Evolutionary conservation across 106 monocot genomes (phyloP).

Genomic region (Acorus calamus): DNA sequence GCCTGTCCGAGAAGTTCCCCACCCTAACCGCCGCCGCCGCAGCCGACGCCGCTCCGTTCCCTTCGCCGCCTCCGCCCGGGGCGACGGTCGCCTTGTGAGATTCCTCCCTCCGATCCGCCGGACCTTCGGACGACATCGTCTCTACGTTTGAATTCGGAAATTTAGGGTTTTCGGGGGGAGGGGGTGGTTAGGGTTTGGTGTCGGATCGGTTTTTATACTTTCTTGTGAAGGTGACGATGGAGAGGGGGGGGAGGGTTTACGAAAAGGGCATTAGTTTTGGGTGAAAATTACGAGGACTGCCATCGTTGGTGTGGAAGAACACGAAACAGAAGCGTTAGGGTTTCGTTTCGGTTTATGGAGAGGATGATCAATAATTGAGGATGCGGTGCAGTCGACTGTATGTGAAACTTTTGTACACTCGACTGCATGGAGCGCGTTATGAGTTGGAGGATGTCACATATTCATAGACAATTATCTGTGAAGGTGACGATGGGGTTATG

Average conservation of each 20-base stretch:
- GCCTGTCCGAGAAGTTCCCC: constrained; percentile 48
- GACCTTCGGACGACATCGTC: constrained; percentile 14
- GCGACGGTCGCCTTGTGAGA: neutral
- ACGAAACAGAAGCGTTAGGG: no score
- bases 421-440: no score
- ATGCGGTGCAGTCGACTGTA: neutral
- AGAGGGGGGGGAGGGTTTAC: neutral
- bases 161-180: neutral
- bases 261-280: neutral
- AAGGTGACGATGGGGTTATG: no score
- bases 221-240: neutral
- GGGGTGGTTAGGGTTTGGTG: constrained; percentile 4
- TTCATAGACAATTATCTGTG: no score
- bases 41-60: constrained; percentile 15
- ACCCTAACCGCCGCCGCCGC: constrained; percentile 5
- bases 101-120: constrained; percentile 18
- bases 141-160: neutral
- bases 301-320: constrained; percentile 3
- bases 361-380: neutral
- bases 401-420: no score
- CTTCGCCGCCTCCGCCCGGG: constrained; percentile 10
- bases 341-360: no score
- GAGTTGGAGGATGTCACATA: no score
- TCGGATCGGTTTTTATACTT: neutral
- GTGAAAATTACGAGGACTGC: constrained; percentile 8